Percentiles rank a stretch among this genome's conserved stretches.
phyloP scores from a whole-genome alignment of 1,284 basidiomycete species.

The Ustilago xerochloae region DNA sequence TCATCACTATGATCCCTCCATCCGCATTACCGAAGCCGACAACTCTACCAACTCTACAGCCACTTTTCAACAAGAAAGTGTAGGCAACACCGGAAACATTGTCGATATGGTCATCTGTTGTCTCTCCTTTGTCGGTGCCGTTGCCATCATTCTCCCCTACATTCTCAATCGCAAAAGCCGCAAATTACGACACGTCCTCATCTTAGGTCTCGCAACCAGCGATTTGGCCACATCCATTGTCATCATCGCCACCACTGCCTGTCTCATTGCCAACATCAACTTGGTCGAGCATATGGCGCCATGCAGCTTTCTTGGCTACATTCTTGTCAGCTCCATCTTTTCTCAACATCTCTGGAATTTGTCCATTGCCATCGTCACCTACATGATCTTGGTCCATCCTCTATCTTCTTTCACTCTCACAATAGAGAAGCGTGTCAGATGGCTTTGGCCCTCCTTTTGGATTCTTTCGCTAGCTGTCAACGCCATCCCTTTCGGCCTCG shows the following conservation, averaged over 20 bases:
- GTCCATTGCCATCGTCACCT: slow-evolving; percentile 58
- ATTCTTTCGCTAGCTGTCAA: slow-evolving; percentile 44
- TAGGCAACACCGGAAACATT: slow-evolving; percentile 48
- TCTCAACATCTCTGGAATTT: slow-evolving; percentile 63
- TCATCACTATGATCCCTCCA: slow-evolving; percentile 26
- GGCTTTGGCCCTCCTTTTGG: slow-evolving; percentile 62
- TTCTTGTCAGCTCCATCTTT: slow-evolving; percentile 52
- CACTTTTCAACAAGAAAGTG: slow-evolving; percentile 41
- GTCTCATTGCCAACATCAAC: slow-evolving; percentile 45
- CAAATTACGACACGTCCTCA: slow-evolving; percentile 60
- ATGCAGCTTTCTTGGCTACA: slow-evolving; percentile 56
- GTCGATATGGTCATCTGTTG: slow-evolving; percentile 60
- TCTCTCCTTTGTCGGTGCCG: slow-evolving; percentile 46
- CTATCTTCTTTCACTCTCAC: slow-evolving; percentile 50
- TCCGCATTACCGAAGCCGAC: slow-evolving; percentile 12
- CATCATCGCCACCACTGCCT: slow-evolving; percentile 53
- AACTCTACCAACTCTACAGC: slow-evolving; percentile 27
- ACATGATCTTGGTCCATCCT: slow-evolving; percentile 63
- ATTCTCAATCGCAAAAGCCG: slow-evolving; percentile 39
- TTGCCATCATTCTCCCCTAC: slow-evolving; percentile 62
- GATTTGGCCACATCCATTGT: slow-evolving; percentile 53
- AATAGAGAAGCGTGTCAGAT: slow-evolving; percentile 51
- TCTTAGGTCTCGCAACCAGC: slow-evolving; percentile 59
- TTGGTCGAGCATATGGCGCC: slow-evolving; percentile 21
- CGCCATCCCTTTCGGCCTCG: slow-evolving; percentile 44